Base-by-base conservation (phyloP, 768 basidiomycete genomes). In the Kwoniella dejecticola region DNA sequence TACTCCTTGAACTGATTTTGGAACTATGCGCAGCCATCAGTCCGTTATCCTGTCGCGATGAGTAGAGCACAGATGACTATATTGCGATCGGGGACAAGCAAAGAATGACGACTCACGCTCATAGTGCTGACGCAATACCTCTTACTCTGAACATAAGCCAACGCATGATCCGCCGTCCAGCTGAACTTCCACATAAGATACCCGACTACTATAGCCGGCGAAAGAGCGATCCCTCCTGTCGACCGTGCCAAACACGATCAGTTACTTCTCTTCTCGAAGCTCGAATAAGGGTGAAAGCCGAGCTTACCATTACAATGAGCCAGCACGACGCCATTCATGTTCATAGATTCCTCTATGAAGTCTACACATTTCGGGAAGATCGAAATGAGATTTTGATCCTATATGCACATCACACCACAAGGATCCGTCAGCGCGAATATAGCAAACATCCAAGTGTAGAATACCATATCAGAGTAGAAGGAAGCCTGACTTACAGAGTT, bases 311-410 rank as follows among this genome's bases (percentile, higher is more conserved):
- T 75, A 48, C 79, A 80, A 64, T 80, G 77, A 1, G 72, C 79
- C 13, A 78, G 61, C 11, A 80, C 77, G 2, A 62, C 70, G 1
- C 79, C 77, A 11, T 70, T 72, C 10, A 40, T 47, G 10, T 38
- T 40, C 52, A 77, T 64, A n/a, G 76, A 77, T 4, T 64, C 41
- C 13, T 72, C 61, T 47, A 80, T 80, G 62, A 77, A 80, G 4
- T 57, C 59, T 15, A 44, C 53, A 26, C 64, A 76, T 60, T 62
- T 53, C 0, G 76, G 70, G 38, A 79, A 74, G 48, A 72, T 62
- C 13, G 63, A 64, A 48, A 79, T 79, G 45, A 79, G 62, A 42
- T 77, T 77, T 46, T 79, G 77, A 54, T 77, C 73, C 75, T 76
- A 47, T n/a, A 36, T 26, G 41, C 41, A 46, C 7, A 31, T 24